Conservation (phyloP, 176 grass and related monocot species). For the Hyparrhenia diplandra region DNA sequence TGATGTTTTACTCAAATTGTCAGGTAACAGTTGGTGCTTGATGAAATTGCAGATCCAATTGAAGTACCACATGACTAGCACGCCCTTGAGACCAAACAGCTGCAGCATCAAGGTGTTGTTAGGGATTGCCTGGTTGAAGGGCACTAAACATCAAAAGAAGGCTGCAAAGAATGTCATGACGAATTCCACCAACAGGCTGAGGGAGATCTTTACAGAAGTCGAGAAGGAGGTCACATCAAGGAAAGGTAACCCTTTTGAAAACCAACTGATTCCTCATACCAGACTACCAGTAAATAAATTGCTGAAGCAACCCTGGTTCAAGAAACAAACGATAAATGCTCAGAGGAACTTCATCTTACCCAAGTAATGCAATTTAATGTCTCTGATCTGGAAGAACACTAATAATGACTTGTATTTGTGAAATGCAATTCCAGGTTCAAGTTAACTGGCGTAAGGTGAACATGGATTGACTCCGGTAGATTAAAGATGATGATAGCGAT, state of each 20-base stretch:
- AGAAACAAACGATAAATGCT: neutral
- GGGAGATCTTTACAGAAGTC: constrained; percentile 59
- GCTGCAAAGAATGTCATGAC: constrained; percentile 61
- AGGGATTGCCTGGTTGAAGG: constrained; percentile 86
- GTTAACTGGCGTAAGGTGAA: neutral
- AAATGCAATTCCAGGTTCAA: constrained; percentile 27
- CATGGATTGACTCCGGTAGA: constrained; percentile 6
- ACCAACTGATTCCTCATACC: neutral
- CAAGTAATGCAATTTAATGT: neutral
- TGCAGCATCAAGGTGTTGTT: constrained; percentile 62
- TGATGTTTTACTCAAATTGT: constrained; percentile 21
- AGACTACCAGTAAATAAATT: neutral
- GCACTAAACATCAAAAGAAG: constrained; percentile 62
- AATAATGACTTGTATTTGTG: constrained; percentile 10
- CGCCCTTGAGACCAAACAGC: constrained; percentile 45
- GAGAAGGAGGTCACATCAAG: constrained; percentile 63
- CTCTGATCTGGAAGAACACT: neutral
- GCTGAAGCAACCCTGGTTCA: neutral
- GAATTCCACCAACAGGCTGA: constrained; percentile 50
- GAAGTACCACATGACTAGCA: constrained; percentile 82
- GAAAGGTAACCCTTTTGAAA: constrained; percentile 38
- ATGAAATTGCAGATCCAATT: constrained; percentile 69
- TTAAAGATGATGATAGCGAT: constrained; percentile 16
- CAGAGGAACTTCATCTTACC: neutral
- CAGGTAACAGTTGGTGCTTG: neutral